These are phyloP conservation scores for Verbena officinalis DNA, from an alignment of 257 asterid species.

Conservation along the genomic window DNA sequence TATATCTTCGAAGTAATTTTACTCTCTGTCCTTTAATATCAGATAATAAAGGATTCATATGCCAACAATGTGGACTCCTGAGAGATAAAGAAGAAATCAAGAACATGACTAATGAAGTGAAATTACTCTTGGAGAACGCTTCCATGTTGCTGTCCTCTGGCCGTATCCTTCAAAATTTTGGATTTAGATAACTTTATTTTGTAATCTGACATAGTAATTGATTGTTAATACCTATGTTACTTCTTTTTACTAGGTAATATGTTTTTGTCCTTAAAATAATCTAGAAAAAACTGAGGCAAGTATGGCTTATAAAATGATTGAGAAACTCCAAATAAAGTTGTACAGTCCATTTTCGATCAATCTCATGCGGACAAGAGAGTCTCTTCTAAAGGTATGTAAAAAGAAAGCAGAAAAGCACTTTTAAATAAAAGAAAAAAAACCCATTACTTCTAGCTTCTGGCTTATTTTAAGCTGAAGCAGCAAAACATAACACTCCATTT, in stretches of 20 bases:
- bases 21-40: slow-evolving; percentile 26
- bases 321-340: slow-evolving; percentile 58
- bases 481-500: neutral
- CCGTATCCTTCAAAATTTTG: slow-evolving; percentile 60
- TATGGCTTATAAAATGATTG: slow-evolving; percentile 59
- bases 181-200: slow-evolving; percentile 8
- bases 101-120: slow-evolving; percentile 46
- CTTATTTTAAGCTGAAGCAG: no score
- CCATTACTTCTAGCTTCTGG: no score
- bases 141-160: slow-evolving; percentile 53
- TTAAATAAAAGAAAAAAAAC: no score
- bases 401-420: neutral
- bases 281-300: slow-evolving; percentile 57
- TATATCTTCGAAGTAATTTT: slow-evolving; percentile 21
- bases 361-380: slow-evolving; percentile 79
- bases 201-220: neutral
- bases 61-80: slow-evolving; percentile 85
- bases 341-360: slow-evolving; percentile 70
- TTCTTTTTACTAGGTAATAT: neutral
- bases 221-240: neutral
- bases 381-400: slow-evolving; percentile 70
- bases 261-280: slow-evolving; percentile 37
- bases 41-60: slow-evolving; percentile 75
- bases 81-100: slow-evolving; percentile 77
- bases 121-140: slow-evolving; percentile 59